Evolutionary conservation across 805 yeast species (phyloP), one percentile per base, ranked within the genome.

Genomic region (Metschnikowia lunata): DNA sequence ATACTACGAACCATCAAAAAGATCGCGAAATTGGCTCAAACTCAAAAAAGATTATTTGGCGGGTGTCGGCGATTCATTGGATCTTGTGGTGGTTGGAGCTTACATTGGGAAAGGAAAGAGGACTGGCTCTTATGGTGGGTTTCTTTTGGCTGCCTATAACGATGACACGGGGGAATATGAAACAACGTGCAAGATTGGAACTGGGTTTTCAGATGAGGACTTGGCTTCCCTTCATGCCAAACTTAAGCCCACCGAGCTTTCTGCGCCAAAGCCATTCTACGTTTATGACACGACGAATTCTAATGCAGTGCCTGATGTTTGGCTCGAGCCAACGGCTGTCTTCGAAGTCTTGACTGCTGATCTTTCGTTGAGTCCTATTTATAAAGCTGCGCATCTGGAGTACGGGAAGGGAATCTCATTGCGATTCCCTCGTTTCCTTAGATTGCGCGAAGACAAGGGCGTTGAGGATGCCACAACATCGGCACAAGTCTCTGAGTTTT

Each of bases 1-100:
- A 3, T 78, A 70, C 42, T 93, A 93, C 61, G 96, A 93, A 66
- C 99, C 99, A 15, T 86, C 96, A 23, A 91, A 91, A 63, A 76
- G 99, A 60, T 87, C 96, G 1, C 74, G 96, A 45, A 90, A 93
- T 63, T 93, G 99, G 99, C 74, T 93, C 50, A 93, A 93, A 60
- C 71, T 93, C 60, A 93, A 93, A 65, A 93, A 93, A 64, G 99
- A 93, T 66, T 93, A 93, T 57, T 72, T 93, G 39, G 87, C 86
- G 13, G 99, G 99, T 18, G 88, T 90, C 4, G 99, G 99, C 12
- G 99, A 93, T 63, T 89, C 98, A 0, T 69, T 93, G 26, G 99
- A 93, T 62, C 69, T 93, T 45, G 96, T 88, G 12, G 97, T 93
- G 2, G 71, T 93, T 40, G 99, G 99, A 9, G 99, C 96, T 0